Evolutionary conservation across 176 grass and related monocot genomes (phyloP).

Genomic region (Otatea glauca): DNA sequence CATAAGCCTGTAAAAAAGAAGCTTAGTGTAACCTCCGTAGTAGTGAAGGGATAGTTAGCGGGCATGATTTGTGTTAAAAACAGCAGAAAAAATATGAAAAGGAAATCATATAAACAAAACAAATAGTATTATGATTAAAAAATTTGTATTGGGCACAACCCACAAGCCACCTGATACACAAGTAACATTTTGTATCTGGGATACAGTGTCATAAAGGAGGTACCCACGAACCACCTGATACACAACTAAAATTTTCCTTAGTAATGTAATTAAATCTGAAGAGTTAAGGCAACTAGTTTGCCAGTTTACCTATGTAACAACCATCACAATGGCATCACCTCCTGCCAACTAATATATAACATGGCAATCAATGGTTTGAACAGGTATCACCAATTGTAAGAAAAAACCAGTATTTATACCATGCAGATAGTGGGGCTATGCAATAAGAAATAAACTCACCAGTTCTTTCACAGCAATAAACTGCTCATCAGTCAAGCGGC

Average conservation of each 20-base stretch:
- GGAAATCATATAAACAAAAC: conserved; percentile 9
- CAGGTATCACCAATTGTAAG: conserved; percentile 26
- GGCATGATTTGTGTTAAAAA: conserved; percentile 5
- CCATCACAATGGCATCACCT: conserved; percentile 20
- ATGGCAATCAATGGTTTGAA: conserved; percentile 21
- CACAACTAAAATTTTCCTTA: conserved; percentile 10
- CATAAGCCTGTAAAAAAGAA: conserved; percentile 14
- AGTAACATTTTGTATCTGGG: too few species aligned
- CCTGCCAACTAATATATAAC: background rate
- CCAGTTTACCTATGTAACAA: background rate
- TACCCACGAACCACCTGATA: conserved; percentile 2
- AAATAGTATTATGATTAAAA: conserved; percentile 14
- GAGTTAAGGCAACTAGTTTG: conserved; percentile 28
- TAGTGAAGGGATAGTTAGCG: conserved; percentile 22
- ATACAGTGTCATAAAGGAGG: background rate
- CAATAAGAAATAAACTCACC: conserved; percentile 59
- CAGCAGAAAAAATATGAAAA: conserved; percentile 20
- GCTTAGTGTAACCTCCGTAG: background rate
- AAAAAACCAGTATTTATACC: conserved; percentile 25
- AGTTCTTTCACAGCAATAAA: conserved; percentile 99
- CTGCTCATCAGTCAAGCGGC: conserved; percentile 95
- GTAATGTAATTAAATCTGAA: conserved; percentile 15
- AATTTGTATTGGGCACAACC: background rate
- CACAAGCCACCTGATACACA: too few species aligned
- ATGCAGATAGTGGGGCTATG: background rate